phyloP scores from a whole-genome alignment of 1,284 basidiomycete genomes.

The Leccinum pachyderme region DNA sequence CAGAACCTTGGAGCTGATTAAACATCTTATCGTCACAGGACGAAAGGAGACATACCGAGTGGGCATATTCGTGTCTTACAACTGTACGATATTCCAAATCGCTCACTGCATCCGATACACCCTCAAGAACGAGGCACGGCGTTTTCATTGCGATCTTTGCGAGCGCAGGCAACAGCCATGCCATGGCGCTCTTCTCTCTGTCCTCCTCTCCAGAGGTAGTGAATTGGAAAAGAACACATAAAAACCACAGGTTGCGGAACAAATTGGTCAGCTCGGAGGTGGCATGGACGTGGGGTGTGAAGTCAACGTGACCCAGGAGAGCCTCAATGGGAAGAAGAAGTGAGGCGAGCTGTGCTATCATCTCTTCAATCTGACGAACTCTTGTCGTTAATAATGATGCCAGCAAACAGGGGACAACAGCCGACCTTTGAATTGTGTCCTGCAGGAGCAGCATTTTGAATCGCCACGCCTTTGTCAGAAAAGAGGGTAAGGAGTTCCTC shows the following conservation, averaged over 20 bases:
- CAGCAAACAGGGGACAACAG: constrained; percentile 6
- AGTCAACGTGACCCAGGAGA: constrained; percentile 75
- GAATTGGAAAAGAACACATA: constrained; percentile 85
- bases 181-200: constrained; percentile 57
- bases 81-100: constrained; percentile 95
- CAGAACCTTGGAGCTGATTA: constrained; percentile 51
- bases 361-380: constrained; percentile 66
- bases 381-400: constrained; percentile 9
- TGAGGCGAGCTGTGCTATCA: constrained; percentile 83
- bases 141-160: constrained; percentile 85
- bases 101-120: constrained; percentile 81
- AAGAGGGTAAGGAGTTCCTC: constrained; percentile 85
- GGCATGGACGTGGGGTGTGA: constrained; percentile 61
- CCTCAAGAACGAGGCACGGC: constrained; percentile 82
- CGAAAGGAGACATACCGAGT: constrained; percentile 48
- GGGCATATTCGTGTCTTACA: constrained; percentile 84
- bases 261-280: constrained; percentile 70
- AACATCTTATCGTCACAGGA: background rate
- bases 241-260: constrained; percentile 95
- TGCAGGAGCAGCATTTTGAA: constrained; percentile 75
- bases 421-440: constrained; percentile 64
- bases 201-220: constrained; percentile 45
- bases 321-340: constrained; percentile 90
- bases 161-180: constrained; percentile 77
- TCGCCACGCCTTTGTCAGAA: constrained; percentile 87